Conservation (phyloP, 306 rosid species). For the Trifolium pratense region DNA sequence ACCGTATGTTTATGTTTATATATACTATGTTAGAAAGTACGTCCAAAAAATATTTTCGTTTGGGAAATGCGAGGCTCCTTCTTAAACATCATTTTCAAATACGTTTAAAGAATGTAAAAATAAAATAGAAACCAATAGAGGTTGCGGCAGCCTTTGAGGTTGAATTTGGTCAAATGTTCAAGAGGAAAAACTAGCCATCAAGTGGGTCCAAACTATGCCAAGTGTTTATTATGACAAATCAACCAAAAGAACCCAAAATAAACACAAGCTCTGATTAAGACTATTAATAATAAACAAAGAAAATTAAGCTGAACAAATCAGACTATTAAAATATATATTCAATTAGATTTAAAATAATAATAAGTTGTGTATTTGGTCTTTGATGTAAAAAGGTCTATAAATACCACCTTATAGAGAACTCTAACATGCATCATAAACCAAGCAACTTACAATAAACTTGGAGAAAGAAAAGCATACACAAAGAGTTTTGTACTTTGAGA, state of each 20-base stretch:
- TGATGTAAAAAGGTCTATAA: constrained; percentile 41
- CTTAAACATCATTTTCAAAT: constrained; percentile 27
- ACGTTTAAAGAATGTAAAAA: background rate
- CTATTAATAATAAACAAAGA: constrained; percentile 9
- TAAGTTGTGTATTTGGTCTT: background rate
- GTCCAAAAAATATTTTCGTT: background rate
- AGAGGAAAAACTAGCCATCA: constrained; percentile 5
- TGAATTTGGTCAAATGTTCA: constrained; percentile 33
- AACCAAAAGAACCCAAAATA: constrained; percentile 36
- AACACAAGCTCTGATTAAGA: constrained; percentile 9
- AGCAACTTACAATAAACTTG: constrained; percentile 15
- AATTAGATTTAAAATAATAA: constrained; percentile 12
- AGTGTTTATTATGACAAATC: constrained; percentile 26
- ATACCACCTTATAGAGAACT: constrained; percentile 33
- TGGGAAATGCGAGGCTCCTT: constrained; percentile 7
- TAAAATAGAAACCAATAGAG: background rate
- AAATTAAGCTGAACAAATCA: constrained; percentile 14
- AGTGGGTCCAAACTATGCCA: constrained; percentile 38
- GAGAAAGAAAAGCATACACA: background rate
- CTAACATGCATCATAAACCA: constrained; percentile 32
- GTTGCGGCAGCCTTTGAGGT: background rate
- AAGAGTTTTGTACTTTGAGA: background rate
- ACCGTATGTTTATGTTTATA: background rate
- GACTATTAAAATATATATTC: background rate
- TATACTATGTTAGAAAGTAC: background rate